Evolutionary conservation across 2,329 filamentous ascomycete genomes (phyloP), one percentile per base, ranked within the genome.

Genomic region (Stylonectria norvegica): DNA sequence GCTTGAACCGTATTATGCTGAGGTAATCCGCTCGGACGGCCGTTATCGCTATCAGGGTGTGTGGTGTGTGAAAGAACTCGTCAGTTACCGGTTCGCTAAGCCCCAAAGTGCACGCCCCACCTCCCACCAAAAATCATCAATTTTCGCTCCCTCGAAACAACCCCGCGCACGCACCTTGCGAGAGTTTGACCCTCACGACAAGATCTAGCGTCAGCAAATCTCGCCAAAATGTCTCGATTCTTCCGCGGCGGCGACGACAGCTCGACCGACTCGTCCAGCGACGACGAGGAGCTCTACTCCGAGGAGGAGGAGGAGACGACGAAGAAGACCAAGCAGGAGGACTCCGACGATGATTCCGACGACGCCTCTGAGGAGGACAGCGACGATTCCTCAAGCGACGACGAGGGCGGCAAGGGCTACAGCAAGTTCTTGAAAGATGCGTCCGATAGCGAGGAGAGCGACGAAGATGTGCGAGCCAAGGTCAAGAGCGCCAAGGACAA

Each of bases 401-500:
- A 82, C 45, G 80, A 81, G 16, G 30, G 30, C 28, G 79, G 80
- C 38, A 78, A 72, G 20, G 90, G 90, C 63, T 85, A 86, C 52
- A 83, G 75, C 60, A 79, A 82, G 62, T 98, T 98, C 83, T 82
- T 97, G 78, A 82, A 75, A 61, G 79, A 83, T 56, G 83, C 79
- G 53, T 83, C 80, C 43, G 89, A 93, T 36, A 88, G 84, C 58
- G 86, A 90, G 51, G 83, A 89, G 58, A 90, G 89, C 63, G 90
- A 93, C 51, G 88, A 93, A 51, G 91, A 96, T 52, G 80, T 81
- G 53, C 81, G 84, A 51, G 88, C 85, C 59, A 81, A 93, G 58
- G 86, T 97, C 61, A 96, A 95, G 79, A 96, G 89, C 68, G 90
- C 91, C 60, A 97, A 97, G 72, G 89, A 97, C 75, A 98, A 98